phyloP scores from a whole-genome alignment of 129 eudicot genomes.

The Chrysanthemum makinoi region DNA sequence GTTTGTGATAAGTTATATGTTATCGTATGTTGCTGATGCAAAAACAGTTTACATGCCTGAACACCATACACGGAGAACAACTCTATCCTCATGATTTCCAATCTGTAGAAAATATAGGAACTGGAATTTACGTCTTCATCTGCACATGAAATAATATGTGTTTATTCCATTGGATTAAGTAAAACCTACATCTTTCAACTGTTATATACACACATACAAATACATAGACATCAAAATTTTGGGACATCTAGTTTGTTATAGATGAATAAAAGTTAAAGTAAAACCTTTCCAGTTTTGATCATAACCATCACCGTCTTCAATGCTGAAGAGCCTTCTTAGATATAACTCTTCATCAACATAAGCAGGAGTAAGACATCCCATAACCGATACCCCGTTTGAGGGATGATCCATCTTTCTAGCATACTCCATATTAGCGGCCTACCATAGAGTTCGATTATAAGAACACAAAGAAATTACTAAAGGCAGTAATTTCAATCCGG shows the following conservation, averaged over 20 bases:
- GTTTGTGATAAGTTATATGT: background rate
- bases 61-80: conserved; percentile 68
- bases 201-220: background rate
- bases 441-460: conserved; percentile 5
- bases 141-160: conserved; percentile 20
- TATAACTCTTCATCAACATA: conserved; percentile 58
- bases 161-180: background rate
- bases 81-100: conserved; percentile 67
- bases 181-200: no score
- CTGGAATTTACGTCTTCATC: conserved; percentile 45
- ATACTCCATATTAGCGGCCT: conserved; percentile 59
- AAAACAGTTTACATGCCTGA: conserved; percentile 51
- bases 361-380: conserved; percentile 61
- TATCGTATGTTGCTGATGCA: background rate
- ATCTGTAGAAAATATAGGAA: conserved; percentile 57
- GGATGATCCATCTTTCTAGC: conserved; percentile 65
- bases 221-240: no score
- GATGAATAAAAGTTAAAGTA: background rate
- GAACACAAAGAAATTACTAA: background rate
- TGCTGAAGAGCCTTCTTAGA: conserved; percentile 48
- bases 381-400: conserved; percentile 67
- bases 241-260: no score
- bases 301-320: conserved; percentile 49
- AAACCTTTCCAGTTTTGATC: conserved; percentile 58
- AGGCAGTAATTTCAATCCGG: no score